phyloP scores from a whole-genome alignment of 257 asterid genomes.

The Penstemon davidsonii region DNA sequence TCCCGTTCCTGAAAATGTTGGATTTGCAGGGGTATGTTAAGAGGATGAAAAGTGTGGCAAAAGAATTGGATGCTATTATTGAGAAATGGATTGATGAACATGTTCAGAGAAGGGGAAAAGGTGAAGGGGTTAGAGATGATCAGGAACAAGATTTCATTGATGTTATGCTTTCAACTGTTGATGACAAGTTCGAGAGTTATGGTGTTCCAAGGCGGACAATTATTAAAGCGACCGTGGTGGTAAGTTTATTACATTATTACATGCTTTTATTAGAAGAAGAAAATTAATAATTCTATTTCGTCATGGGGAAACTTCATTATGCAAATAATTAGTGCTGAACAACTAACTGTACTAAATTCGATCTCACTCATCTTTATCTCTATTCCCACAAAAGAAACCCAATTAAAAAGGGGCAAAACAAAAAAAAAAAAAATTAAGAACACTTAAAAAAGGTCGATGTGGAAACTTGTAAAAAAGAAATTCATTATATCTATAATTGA shows the following conservation, averaged over 20 bases:
- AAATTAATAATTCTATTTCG: no score
- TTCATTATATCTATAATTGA: no score
- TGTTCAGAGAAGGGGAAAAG: conserved; percentile 9
- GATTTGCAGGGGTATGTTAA: conserved; percentile 45
- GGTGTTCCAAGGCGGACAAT: conserved; percentile 38
- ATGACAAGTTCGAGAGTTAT: conserved; percentile 31
- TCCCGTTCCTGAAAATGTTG: conserved; percentile 40
- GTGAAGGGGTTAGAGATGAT: background rate
- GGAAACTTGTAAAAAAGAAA: no score
- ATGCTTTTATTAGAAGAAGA: no score
- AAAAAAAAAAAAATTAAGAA: no score
- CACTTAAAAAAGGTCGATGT: no score
- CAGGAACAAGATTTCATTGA: conserved; percentile 50
- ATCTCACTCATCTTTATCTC: no score
- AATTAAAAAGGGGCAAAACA: no score
- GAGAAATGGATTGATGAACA: conserved; percentile 48
- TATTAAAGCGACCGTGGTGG: conserved; percentile 56
- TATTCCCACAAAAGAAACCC: no score
- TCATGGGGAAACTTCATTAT: no score
- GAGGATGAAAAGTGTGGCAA: conserved; percentile 41
- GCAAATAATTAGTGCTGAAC: no score
- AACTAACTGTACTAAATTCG: no score
- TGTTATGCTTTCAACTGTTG: conserved; percentile 45
- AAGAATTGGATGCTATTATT: conserved; percentile 35
- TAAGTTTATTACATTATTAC: conserved; percentile 4